Base-by-base conservation (phyloP, 805 yeast genomes). In the Cyberlindnera petersonii region DNA sequence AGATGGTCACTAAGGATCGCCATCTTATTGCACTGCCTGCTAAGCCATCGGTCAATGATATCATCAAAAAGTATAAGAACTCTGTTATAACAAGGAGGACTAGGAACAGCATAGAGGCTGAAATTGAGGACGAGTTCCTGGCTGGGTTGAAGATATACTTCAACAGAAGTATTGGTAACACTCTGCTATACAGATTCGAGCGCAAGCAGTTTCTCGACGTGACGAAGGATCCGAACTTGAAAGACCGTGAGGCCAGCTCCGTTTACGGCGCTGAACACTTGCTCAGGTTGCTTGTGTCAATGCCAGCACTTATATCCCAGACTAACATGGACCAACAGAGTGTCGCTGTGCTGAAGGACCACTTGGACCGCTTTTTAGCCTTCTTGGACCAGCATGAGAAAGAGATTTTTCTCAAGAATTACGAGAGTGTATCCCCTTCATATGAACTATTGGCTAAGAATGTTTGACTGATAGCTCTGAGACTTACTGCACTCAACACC, bases 231-330 rank as follows among this genome's bases (percentile, higher is more conserved):
- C 58, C 64, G 14, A 57, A 67, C 28, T 47, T 60, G 21, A 56
- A 61, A 21, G 60, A 60, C 35, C 57, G 56, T 36, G 60, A 62
- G 11, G 55, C 68, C 33, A 58, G 73, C 43, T 68, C 71, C 3
- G 57, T 82, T 1, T 91, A 89, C 53, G 96, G 96, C 0, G 71
- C 82, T 1, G 89, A 86, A 51, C 97, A 89, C 60, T 64, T 93
- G 26, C 62, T 91, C 43, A 68, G 98, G 47, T 62, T 91, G 40
- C 67, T 88, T 47, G 82, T 86, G 13, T 69, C 85, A 1, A 62
- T 93, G 31, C 98, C 98, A 0, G 93, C 87, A 9, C 64, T 88
- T n/a, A 72, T 89, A 38, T 73, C 86, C 1, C 81, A 79, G 46
- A 79, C 95, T 1, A 65, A 79, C 8, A 84, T 88, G 88, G 96